These are phyloP conservation scores for Saccharomycopsis lassenensis DNA, from an alignment of 805 yeast genomes.

Conservation along the genomic window DNA sequence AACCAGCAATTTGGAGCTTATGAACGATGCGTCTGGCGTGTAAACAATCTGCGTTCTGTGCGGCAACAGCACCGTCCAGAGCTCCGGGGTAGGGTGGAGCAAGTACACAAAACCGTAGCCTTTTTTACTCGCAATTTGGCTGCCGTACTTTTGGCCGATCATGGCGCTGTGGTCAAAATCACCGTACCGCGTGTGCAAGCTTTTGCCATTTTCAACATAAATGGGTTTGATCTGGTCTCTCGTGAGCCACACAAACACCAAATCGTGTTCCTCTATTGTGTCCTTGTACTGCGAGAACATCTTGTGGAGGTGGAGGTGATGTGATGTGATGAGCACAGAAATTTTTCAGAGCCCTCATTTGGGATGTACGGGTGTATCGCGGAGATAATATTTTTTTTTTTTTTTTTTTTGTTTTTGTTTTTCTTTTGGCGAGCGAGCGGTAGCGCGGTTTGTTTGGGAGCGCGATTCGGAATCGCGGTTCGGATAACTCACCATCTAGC, in stretches of 20 bases:
- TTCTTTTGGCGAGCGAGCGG: no score
- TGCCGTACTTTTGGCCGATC: constrained; percentile 75
- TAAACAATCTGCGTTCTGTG: constrained; percentile 97
- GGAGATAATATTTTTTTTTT: no score
- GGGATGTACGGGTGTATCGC: no score
- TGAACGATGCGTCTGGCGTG: constrained; percentile 89
- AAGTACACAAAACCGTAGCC: constrained; percentile 75
- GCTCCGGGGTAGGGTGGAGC: constrained; percentile 85
- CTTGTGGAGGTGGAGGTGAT: no score
- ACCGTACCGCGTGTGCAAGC: constrained; percentile 81
- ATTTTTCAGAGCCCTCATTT: no score
- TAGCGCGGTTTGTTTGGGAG: no score
- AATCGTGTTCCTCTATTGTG: constrained; percentile 71
- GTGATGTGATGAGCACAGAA: no score
- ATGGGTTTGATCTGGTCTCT: constrained; percentile 73
- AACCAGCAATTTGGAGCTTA: constrained; percentile 70
- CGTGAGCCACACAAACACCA: constrained; percentile 78
- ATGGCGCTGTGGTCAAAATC: constrained; percentile 73
- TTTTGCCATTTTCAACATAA: constrained; percentile 43
- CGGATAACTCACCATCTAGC: no score
- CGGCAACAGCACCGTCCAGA: constrained; percentile 93
- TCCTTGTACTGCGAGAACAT: no score
- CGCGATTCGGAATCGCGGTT: no score
- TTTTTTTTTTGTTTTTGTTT: no score
- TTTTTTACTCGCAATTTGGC: constrained; percentile 62